Evolutionary conservation across 371 early-diverging fungal species (phyloP), one percentile per base, ranked within the genome.

Genomic region (Polyrhizophydium stewartii): DNA sequence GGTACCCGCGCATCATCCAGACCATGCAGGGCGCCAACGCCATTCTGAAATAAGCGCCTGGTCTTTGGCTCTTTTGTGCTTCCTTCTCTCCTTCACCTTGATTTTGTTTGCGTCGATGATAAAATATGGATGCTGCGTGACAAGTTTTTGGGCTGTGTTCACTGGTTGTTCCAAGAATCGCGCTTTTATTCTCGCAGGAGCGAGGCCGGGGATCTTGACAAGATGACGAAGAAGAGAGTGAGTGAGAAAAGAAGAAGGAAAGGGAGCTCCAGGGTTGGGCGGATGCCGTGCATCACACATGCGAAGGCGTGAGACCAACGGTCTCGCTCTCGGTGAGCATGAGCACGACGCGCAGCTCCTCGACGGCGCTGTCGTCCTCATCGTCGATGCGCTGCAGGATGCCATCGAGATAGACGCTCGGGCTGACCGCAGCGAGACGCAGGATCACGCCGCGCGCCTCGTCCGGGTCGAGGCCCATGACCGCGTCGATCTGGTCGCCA

Each of bases 281-380:
- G 35, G 35, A 7, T 3, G 35, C 13, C 7, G 7, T 35, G 35
- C 13, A 13, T 13, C 35, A 35, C 7, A 7, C 35, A 35, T 3
- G 13, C 13, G 13, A 13, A 35, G 7, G 35, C 35, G 35, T 35
- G 35, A 70, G 43, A 5, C 69, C 74, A 27, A 78, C 66, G 21
- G 71, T 68, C 33, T 75, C 79, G 24, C 64, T 72, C 63, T 79
- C 79, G 2, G 71, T 71, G 24, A 81, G 55, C 35, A 53, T 46
- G 22, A 81, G 53, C 0, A 79, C 72, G 37, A 76, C 60, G 1
- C 66, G 71, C 46, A 81, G 59, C 61, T 81, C 82, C 31, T 76
- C 68, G 7, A 79, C 49, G 16, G 75, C 78, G 49, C 65, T 63
- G 27, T 49, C 66, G 56, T 79, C 76, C 1, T 64, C 71, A n/a